These are phyloP conservation scores for Exophiala alcalophila DNA, from an alignment of 2,329 filamentous ascomycete genomes.

Conservation along the genomic window DNA sequence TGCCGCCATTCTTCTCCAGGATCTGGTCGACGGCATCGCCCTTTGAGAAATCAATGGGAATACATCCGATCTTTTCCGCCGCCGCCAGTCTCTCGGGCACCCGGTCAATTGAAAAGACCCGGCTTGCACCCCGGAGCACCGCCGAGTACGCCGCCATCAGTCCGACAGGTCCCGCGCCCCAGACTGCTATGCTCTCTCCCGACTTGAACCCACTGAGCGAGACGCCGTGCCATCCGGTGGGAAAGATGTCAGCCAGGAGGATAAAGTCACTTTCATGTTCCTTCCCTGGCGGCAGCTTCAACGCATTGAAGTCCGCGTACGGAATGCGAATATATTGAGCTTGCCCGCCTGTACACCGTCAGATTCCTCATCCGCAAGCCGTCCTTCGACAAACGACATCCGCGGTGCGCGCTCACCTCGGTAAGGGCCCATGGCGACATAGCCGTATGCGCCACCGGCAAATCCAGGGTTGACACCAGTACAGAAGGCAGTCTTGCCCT, in stretches of 20 bases:
- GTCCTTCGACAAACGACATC: background rate
- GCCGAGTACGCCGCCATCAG: slow-evolving; percentile 65
- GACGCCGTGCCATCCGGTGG: slow-evolving; percentile 41
- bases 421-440: slow-evolving; percentile 60
- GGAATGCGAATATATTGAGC: slow-evolving; percentile 65
- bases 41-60: slow-evolving; percentile 60
- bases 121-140: slow-evolving; percentile 57
- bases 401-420: slow-evolving; percentile 22
- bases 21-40: slow-evolving; percentile 61
- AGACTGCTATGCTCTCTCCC: slow-evolving; percentile 59
- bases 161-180: slow-evolving; percentile 63
- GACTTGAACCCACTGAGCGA: slow-evolving; percentile 39
- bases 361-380: slow-evolving; percentile 32
- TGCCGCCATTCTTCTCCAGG: slow-evolving; percentile 56
- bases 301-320: slow-evolving; percentile 64
- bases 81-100: slow-evolving; percentile 58
- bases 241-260: slow-evolving; percentile 45
- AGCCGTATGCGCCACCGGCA: slow-evolving; percentile 59
- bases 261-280: slow-evolving; percentile 63
- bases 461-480: slow-evolving; percentile 62
- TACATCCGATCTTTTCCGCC: slow-evolving; percentile 60
- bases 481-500: slow-evolving; percentile 63
- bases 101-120: slow-evolving; percentile 60
- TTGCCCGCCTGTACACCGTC: slow-evolving; percentile 52
- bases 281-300: slow-evolving; percentile 59